phyloP scores from a whole-genome alignment of 2,329 filamentous ascomycete genomes.

The Metarhizium sp. region DNA sequence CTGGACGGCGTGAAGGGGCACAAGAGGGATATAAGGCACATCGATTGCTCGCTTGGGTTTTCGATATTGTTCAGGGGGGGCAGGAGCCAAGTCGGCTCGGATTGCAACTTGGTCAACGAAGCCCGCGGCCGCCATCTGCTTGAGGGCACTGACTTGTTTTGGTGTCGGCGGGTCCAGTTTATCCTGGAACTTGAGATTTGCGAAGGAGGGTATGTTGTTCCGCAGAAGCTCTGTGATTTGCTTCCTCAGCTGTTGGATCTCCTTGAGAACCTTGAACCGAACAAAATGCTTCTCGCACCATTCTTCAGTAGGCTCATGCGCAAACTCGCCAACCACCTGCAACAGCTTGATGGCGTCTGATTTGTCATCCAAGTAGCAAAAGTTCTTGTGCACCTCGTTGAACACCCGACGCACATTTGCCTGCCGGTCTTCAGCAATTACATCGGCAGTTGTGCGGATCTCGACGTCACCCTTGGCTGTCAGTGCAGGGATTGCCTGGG shows the following conservation, averaged over 20 bases:
- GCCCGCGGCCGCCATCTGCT: constrained; percentile 84
- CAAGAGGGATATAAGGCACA: constrained; percentile 81
- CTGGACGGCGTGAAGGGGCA: constrained; percentile 47
- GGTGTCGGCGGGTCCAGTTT: constrained; percentile 49
- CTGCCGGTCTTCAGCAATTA: constrained; percentile 60
- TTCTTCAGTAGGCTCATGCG: constrained; percentile 57
- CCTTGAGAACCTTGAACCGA: constrained; percentile 75
- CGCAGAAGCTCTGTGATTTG: constrained; percentile 78
- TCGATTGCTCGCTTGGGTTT: constrained; percentile 82
- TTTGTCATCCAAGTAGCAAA: constrained; percentile 71
- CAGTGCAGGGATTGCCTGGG: constrained; percentile 57
- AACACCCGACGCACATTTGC: constrained; percentile 52
- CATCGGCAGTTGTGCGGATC: constrained; percentile 55
- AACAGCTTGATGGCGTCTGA: constrained; percentile 87
- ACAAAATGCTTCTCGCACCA: constrained; percentile 84
- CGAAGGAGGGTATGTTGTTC: constrained; percentile 60
- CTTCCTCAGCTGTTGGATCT: constrained; percentile 71
- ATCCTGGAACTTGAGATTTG: constrained; percentile 44
- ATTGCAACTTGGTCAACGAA: constrained; percentile 95
- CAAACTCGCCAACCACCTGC: constrained; percentile 80
- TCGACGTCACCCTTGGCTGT: constrained; percentile 36
- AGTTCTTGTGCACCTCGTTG: constrained; percentile 66
- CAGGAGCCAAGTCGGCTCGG: constrained; percentile 74
- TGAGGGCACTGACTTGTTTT: constrained; percentile 68
- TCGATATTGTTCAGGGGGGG: constrained; percentile 54